Conservation (phyloP, 2,329 filamentous ascomycete species). For the Polytolypa hystricis region DNA sequence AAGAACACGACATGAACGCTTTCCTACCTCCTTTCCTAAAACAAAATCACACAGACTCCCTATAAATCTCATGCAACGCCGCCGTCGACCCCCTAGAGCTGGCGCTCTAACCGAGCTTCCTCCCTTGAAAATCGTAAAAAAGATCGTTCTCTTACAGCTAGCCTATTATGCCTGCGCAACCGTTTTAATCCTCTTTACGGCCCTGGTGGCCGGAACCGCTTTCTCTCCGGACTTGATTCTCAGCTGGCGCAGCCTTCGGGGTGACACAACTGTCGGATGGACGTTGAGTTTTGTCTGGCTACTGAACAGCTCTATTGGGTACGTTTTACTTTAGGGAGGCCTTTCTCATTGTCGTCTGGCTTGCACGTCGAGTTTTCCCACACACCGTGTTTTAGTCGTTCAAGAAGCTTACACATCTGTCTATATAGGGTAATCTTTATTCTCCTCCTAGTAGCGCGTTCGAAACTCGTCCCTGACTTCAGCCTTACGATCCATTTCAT, state of each 20-base stretch:
- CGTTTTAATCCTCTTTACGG: slow-evolving; percentile 55
- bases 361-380: no score
- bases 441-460: slow-evolving; percentile 71
- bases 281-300: slow-evolving; percentile 58
- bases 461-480: slow-evolving; percentile 92
- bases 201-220: slow-evolving; percentile 51
- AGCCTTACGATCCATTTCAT: slow-evolving; percentile 78
- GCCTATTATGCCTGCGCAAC: slow-evolving; percentile 54
- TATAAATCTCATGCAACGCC: slow-evolving; percentile 39
- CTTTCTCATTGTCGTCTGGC: no score
- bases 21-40: no score
- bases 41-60: no score
- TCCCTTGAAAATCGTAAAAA: slow-evolving; percentile 54
- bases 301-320: slow-evolving; percentile 54
- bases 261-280: slow-evolving; percentile 60
- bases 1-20: no score
- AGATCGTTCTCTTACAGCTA: slow-evolving; percentile 54
- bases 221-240: slow-evolving; percentile 50
- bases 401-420: neutral
- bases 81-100: slow-evolving; percentile 51
- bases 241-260: slow-evolving; percentile 52
- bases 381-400: neutral
- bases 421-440: slow-evolving; percentile 65
- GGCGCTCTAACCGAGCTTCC: slow-evolving; percentile 57
- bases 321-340: no score